These are phyloP conservation scores for Carnegiea gigantea DNA, from an alignment of 179 eudicot species.

Conservation along the genomic window DNA sequence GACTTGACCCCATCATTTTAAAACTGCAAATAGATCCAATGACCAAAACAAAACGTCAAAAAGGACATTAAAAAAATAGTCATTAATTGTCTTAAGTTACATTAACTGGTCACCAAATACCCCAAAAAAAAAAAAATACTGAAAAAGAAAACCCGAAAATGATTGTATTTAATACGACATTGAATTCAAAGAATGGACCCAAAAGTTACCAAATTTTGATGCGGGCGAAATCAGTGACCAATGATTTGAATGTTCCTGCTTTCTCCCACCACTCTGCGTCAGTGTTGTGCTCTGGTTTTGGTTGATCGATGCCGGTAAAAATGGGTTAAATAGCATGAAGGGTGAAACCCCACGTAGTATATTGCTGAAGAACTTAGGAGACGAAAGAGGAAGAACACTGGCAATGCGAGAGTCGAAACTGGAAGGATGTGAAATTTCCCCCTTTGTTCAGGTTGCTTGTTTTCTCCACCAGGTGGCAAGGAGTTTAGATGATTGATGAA, in stretches of 20 bases:
- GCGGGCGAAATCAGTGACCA: background rate
- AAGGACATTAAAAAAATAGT: background rate
- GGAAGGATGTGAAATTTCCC: constrained; percentile 8
- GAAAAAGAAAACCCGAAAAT: background rate
- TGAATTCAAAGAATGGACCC: background rate
- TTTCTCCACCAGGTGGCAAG: background rate
- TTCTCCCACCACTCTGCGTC: background rate
- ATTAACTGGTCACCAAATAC: background rate
- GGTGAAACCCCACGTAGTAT: background rate
- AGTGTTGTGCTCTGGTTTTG: background rate
- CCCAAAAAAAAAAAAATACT: background rate
- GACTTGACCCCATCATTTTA: constrained; percentile 51
- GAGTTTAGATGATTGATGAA: background rate
- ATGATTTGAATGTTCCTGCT: background rate
- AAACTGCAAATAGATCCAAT: constrained; percentile 9
- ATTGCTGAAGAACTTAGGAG: background rate
- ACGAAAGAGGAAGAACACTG: background rate
- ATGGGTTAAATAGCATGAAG: background rate
- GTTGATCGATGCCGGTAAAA: background rate
- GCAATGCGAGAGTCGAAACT: constrained; percentile 4
- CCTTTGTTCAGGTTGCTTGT: background rate
- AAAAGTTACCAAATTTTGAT: background rate
- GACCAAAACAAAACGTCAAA: constrained; percentile 23
- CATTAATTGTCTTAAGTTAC: background rate
- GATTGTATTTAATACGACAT: constrained; percentile 6